phyloP scores from a whole-genome alignment of 2,329 filamentous ascomycete species.

The Xylaria sp. region DNA sequence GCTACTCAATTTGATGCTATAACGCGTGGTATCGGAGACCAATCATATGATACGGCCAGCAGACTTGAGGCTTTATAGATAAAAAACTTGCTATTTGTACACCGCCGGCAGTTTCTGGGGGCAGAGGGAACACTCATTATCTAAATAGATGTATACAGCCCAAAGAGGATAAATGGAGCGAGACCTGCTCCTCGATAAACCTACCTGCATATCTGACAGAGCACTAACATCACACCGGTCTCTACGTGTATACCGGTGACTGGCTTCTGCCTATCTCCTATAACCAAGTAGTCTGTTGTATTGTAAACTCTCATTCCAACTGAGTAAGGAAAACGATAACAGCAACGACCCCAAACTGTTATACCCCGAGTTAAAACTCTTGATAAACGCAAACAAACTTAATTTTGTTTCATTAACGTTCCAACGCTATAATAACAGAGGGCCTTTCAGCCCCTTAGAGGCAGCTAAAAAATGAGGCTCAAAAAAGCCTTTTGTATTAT shows the following conservation, averaged over 20 bases:
- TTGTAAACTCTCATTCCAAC: background rate
- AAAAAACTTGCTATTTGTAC: background rate
- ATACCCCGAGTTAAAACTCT: background rate
- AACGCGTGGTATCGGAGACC: background rate
- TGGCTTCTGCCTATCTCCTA: too few relatives aligned
- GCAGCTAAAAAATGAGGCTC: background rate
- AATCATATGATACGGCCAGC: background rate
- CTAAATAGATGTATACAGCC: background rate
- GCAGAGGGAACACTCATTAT: too few relatives aligned
- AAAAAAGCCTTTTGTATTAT: background rate
- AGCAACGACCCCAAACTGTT: background rate
- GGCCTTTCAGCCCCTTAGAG: too few relatives aligned
- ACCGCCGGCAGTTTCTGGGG: background rate
- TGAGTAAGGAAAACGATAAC: background rate
- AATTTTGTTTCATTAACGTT: background rate
- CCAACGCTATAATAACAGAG: background rate
- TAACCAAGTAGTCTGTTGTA: background rate
- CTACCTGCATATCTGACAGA: slow-evolving; percentile 25
- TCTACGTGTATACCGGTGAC: background rate
- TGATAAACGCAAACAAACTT: background rate
- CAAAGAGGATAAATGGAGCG: slow-evolving; percentile 21
- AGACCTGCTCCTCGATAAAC: slow-evolving; percentile 10
- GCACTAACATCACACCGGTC: background rate
- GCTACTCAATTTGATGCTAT: background rate
- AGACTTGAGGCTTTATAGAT: background rate